Percentiles rank a stretch among this genome's conserved stretches.
Conservation (phyloP, 1,139 yeast species). For the Kodamaea derodonti region DNA sequence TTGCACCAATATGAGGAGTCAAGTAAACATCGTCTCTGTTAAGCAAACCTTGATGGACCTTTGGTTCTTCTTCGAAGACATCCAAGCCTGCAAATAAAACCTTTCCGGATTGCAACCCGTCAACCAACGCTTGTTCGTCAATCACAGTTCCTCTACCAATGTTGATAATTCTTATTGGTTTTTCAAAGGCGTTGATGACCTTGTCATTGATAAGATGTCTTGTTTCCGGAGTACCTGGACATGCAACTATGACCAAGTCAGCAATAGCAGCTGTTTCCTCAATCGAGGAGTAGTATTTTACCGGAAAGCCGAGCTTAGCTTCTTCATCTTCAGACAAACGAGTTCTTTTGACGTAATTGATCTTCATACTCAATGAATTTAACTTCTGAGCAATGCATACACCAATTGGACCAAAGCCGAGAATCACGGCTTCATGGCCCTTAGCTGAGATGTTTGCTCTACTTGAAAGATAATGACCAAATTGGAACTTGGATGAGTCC, state of each 20-base stretch:
- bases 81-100: conserved; percentile 24
- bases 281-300: conserved; percentile 32
- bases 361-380: conserved; percentile 58
- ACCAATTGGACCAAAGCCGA: conserved; percentile 82
- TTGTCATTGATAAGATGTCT: conserved; percentile 15
- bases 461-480: conserved; percentile 44
- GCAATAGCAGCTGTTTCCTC: conserved; percentile 15
- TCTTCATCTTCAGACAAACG: conserved; percentile 38
- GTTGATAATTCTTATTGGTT: conserved; percentile 21
- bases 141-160: conserved; percentile 23
- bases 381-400: conserved; percentile 57
- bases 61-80: conserved; percentile 23
- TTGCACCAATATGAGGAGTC: conserved; percentile 24
- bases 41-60: conserved; percentile 17
- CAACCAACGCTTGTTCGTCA: conserved; percentile 23
- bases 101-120: conserved; percentile 20
- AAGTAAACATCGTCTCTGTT: conserved; percentile 21
- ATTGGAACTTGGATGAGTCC: conserved; percentile 31
- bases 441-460: conserved; percentile 45
- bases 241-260: conserved; percentile 24
- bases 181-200: conserved; percentile 12
- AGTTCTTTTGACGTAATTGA: conserved; percentile 60
- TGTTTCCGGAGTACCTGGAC: conserved; percentile 24
- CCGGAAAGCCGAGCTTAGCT: conserved; percentile 39
- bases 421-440: conserved; percentile 60